Evolutionary conservation across 2,329 filamentous ascomycete species (phyloP).

Genomic region (Botrytis fabae): DNA sequence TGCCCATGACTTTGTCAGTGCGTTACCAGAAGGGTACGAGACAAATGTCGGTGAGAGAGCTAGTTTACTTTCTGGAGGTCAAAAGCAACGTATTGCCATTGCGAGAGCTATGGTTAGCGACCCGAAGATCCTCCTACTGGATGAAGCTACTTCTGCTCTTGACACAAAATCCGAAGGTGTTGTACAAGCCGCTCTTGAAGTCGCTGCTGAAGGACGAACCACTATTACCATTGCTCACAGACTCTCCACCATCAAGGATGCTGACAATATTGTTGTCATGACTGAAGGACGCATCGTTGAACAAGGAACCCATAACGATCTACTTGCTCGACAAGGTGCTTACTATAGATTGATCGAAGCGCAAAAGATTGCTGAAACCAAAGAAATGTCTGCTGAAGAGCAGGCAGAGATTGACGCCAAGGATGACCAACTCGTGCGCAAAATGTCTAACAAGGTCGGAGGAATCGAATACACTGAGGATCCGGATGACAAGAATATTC

Average conservation of each 20-base stretch:
- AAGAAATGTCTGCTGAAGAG: conserved; percentile 54
- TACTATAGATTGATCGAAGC: conserved; percentile 87
- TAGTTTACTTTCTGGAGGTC: conserved; percentile 87
- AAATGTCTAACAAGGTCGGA: conserved; percentile 46
- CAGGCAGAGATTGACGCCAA: conserved; percentile 51
- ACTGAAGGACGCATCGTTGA: conserved; percentile 81
- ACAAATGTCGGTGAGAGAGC: conserved; percentile 96
- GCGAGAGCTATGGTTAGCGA: conserved; percentile 87
- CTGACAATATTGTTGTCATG: conserved; percentile 97
- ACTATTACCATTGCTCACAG: conserved; percentile 97
- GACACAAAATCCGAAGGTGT: conserved; percentile 95
- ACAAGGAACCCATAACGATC: conserved; percentile 81
- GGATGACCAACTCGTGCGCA: conserved; percentile 53
- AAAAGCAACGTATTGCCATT: conserved; percentile 96
- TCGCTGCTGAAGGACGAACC: conserved; percentile 80
- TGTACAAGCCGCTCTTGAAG: conserved; percentile 89
- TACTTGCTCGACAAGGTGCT: conserved; percentile 68
- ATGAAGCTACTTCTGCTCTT: conserved; percentile 91
- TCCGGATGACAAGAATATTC: conserved; percentile 61
- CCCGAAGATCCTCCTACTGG: conserved; percentile 86
- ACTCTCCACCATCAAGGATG: conserved; percentile 88
- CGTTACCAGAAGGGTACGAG: conserved; percentile 83
- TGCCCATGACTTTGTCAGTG: conserved; percentile 85
- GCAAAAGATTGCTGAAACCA: conserved; percentile 72
- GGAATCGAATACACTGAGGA: conserved; percentile 49